Evolutionary conservation across 345 rosid genomes (phyloP), one percentile per base, ranked within the genome.

Genomic region (Salix arbutifolia): DNA sequence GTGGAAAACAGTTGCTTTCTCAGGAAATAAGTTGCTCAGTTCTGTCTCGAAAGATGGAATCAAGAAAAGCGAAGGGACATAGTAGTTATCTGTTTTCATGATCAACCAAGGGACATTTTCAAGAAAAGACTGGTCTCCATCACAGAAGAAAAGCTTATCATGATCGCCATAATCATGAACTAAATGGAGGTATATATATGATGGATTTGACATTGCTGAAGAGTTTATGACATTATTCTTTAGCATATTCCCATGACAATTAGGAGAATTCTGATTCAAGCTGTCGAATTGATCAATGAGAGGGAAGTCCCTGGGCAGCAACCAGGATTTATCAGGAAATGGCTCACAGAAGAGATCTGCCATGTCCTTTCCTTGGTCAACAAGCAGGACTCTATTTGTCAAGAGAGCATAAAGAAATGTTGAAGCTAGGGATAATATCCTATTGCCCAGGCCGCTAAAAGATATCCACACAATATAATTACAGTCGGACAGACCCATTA

Each of bases 271-370:
- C 72, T 71, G 83, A 75, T 46, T 31, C 35, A 80, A 71, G 6
- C 53, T 65, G 17, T 28, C 44, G 6, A 80, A 76, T 19, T 71
- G 73, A 66, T 72, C 69, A 44, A 65, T 62, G 11, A 76, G 19
- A 44, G 83, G 83, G 38, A 80, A 80, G 33, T 76, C 73, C 52
- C 35, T 1, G 21, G 83, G 79, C 35, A 80, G 53, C 14, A 76
- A 74, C 79, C 83, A 80, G 31, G 83, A 80, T 16, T 71, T 80
- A 72, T 71, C 73, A 17, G 79, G 83, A 71, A 80, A 80, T 9
- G 83, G 83, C 73, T 80, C 83, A n/a, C 83, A 75, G 64, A 80
- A 75, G 62, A 80, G 79, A 38, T 80, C 83, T 19, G 5, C 72
- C 73, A 80, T 80, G 66, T 80, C 83, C 35, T 71, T 75, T 44